Base-by-base conservation (phyloP, 176 grass and related monocot species). In the Ananas comosus region DNA sequence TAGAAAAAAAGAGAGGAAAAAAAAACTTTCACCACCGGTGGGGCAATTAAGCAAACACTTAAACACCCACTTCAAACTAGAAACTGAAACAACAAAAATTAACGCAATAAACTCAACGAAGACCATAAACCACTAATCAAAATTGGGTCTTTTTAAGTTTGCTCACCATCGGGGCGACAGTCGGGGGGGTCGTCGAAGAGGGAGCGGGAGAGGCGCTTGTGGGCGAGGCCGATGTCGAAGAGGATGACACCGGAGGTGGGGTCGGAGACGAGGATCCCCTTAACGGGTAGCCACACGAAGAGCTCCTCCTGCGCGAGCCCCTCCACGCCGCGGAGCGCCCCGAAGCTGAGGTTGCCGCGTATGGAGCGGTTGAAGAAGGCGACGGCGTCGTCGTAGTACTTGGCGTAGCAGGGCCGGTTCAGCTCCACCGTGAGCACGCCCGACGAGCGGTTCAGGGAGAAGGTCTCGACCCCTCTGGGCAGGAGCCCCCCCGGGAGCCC, bases 201-300 rank as follows among this genome's bases (percentile, higher is more conserved):
- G 48, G 92, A 96, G 69, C 69, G 82, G 0, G 92, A 87, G 47
- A 96, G 84, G 19, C 79, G 83, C 89, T 96, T 96, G 79, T 83
- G 86, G 10, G 92, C 92, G 57, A 74, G 74, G 4, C 86, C 88
- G 79, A 96, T 96, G 84, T 96, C 92, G 78, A 96, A 89, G 13
- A 87, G 74, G 69, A 96, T 87, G 67, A 92, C 88, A 18, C 92
- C 92, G 2, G 92, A 80, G 53, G 69, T 24, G 9, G 75, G 66
- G 24, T 82, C 73, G 76, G 80, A 14, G 42, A 96, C 83, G 69
- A 86, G 48, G 54, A 96, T 92, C 65, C 92, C 92, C 86, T 96
- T 96, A 21, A 96, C 92, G 21, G 92, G 92, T 27, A 96, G 73
- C 92, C 92, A 96, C 11, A 96, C 66, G 76, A 96, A 96, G 57